phyloP scores from a whole-genome alignment of 371 early-diverging fungal species.

The Mortierella sp. region DNA sequence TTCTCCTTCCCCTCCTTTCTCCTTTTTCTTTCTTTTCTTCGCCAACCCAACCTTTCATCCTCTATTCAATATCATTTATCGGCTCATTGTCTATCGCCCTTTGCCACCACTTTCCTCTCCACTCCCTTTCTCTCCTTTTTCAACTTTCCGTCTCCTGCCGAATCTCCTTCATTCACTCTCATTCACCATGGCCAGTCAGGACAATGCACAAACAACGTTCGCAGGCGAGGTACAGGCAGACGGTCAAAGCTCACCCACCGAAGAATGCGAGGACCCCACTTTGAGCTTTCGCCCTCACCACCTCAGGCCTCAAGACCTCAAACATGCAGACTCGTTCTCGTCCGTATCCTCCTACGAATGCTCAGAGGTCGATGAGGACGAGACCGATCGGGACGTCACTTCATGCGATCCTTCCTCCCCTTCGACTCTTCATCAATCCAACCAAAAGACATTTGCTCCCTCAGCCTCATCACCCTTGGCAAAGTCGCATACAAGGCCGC shows the following conservation, averaged over 20 bases:
- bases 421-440: slow-evolving; percentile 8
- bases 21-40: background rate
- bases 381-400: background rate
- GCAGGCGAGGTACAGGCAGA: background rate
- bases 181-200: background rate
- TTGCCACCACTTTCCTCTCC: background rate
- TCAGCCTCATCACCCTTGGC: slow-evolving; percentile 4
- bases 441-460: background rate
- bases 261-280: background rate
- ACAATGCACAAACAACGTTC: background rate
- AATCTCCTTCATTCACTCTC: background rate
- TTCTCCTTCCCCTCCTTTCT: background rate
- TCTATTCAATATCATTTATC: too few species aligned
- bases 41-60: too few species aligned
- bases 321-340: slow-evolving; percentile 36
- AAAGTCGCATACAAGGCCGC: background rate
- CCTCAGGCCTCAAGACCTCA: slow-evolving; percentile 36
- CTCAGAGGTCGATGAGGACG: slow-evolving; percentile 31
- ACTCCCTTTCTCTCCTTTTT: background rate
- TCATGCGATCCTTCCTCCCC: background rate
- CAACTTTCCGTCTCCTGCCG: background rate
- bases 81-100: too few species aligned
- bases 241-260: background rate
- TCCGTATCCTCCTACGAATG: slow-evolving; percentile 53
- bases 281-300: slow-evolving; percentile 42